Percentiles rank a stretch among this genome's conserved stretches.
These are phyloP conservation scores for Leishmania gerbilli DNA, from an alignment of 208 protist genomes.

Conservation along the genomic window DNA sequence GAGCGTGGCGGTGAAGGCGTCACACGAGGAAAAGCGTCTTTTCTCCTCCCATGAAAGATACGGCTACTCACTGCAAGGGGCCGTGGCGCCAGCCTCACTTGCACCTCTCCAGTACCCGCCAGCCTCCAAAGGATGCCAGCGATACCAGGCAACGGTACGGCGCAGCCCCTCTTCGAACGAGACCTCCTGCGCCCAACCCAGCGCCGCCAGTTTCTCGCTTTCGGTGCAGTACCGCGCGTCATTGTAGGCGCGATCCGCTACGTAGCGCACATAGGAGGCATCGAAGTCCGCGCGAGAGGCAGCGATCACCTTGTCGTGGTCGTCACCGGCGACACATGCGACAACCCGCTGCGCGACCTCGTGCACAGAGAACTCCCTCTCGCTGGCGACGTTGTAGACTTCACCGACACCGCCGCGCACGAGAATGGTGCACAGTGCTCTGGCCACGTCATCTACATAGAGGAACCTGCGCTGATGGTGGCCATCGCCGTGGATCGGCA, in stretches of 20 bases:
- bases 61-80: background rate
- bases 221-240: slow-evolving; percentile 87
- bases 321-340: slow-evolving; percentile 20
- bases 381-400: slow-evolving; percentile 84
- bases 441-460: slow-evolving; percentile 71
- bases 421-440: slow-evolving; percentile 71
- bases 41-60: background rate
- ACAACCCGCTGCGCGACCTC: slow-evolving; percentile 47
- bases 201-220: slow-evolving; percentile 48
- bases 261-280: slow-evolving; percentile 35
- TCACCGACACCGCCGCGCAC: slow-evolving; percentile 70
- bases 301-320: slow-evolving; percentile 8
- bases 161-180: slow-evolving; percentile 58
- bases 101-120: slow-evolving; percentile 25
- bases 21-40: background rate
- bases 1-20: background rate
- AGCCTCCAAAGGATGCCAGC: slow-evolving; percentile 12
- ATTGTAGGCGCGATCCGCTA: slow-evolving; percentile 84
- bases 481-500: slow-evolving; percentile 65
- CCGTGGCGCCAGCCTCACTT: background rate
- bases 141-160: slow-evolving; percentile 66
- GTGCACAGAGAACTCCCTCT: slow-evolving; percentile 59
- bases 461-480: slow-evolving; percentile 61
- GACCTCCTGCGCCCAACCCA: slow-evolving; percentile 75
- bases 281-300: slow-evolving; percentile 20